These are phyloP conservation scores for Thielaviopsis musarum DNA, from an alignment of 2,329 filamentous ascomycete species.

Conservation along the genomic window DNA sequence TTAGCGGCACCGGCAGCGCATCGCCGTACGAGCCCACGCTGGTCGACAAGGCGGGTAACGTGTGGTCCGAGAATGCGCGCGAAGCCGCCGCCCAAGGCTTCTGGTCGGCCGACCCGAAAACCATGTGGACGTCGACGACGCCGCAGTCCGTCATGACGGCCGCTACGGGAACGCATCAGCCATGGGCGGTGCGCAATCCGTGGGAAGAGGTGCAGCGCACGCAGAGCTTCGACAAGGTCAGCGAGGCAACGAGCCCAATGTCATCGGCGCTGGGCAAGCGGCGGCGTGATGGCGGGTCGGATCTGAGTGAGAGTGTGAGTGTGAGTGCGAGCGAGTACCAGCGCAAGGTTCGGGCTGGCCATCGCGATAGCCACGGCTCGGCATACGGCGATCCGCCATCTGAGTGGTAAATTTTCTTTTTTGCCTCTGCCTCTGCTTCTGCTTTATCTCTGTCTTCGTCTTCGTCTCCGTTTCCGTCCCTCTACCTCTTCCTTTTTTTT, in stretches of 20 bases:
- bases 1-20: neutral
- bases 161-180: neutral
- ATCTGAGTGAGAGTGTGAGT: constrained; percentile 1
- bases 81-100: neutral
- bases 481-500: constrained; percentile 3
- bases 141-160: neutral
- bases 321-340: neutral
- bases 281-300: constrained; percentile 4
- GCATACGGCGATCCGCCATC: neutral
- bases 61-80: constrained; percentile 6
- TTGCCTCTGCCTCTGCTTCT: neutral
- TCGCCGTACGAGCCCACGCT: constrained; percentile 11
- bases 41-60: constrained; percentile 2
- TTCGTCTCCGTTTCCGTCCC: constrained; percentile 11
- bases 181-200: constrained; percentile 2
- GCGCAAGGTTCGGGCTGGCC: neutral
- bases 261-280: constrained; percentile 6
- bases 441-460: neutral
- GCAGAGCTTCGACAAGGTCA: constrained; percentile 5
- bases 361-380: neutral
- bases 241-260: constrained; percentile 4
- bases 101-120: constrained; percentile 2
- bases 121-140: constrained; percentile 3
- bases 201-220: constrained; percentile 6
- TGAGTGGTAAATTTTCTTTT: neutral